These are phyloP conservation scores for Bothriochloa decipiens DNA, from an alignment of 176 grass and related monocot species.

Conservation along the genomic window DNA sequence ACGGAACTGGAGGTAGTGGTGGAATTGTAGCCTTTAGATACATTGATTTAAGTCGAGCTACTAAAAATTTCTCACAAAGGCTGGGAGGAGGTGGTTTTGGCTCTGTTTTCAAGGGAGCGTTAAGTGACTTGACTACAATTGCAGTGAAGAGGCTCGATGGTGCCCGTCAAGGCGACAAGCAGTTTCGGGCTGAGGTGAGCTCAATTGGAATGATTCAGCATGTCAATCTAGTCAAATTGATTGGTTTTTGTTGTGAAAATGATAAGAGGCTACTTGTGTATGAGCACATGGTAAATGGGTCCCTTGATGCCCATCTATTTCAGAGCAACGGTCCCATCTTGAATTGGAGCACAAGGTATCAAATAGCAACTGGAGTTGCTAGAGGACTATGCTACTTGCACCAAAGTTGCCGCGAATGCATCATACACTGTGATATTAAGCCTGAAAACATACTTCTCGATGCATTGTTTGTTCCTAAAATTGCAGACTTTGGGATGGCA, in stretches of 20 bases:
- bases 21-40: constrained; percentile 27
- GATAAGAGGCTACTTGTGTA: constrained; percentile 16
- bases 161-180: constrained; percentile 8
- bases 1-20: neutral
- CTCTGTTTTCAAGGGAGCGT: neutral
- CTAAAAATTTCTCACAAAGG: neutral
- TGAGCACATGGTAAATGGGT: constrained; percentile 10
- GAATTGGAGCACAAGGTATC: constrained; percentile 44
- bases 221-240: constrained; percentile 13
- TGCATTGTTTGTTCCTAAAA: constrained; percentile 51
- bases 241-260: constrained; percentile 1
- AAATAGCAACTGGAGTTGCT: constrained; percentile 46
- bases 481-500: constrained; percentile 79
- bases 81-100: constrained; percentile 20
- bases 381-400: constrained; percentile 69
- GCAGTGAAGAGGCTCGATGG: constrained; percentile 12
- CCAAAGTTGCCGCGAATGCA: constrained; percentile 57
- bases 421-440: constrained; percentile 77
- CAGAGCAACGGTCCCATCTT: neutral
- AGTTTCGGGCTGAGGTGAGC: constrained; percentile 18
- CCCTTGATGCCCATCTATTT: constrained; percentile 21
- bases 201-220: constrained; percentile 10
- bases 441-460: constrained; percentile 56
- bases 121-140: neutral
- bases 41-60: neutral